A percentile compares a stretch with the other conserved stretches of the same genome.
These are phyloP conservation scores for Neurospora tetraspora DNA, from an alignment of 495 filamentous ascomycete species.

Conservation along the genomic window DNA sequence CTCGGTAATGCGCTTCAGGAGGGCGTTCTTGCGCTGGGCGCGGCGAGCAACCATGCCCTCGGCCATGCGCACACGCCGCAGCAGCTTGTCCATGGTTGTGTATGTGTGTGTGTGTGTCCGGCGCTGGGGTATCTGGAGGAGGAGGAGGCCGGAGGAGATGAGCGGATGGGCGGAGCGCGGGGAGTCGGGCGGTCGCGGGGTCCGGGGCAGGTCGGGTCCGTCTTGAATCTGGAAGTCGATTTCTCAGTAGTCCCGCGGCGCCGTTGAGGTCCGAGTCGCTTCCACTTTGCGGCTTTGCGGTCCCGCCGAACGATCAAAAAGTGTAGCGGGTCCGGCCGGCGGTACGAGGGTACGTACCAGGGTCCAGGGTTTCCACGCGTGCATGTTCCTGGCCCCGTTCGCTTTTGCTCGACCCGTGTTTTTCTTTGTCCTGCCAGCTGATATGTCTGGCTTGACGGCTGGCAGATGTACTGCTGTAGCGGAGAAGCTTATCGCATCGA, in stretches of 20 bases:
- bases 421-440: background rate
- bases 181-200: background rate
- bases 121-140: background rate
- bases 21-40: constrained; percentile 22
- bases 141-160: background rate
- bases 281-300: background rate
- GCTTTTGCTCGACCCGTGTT: too few species aligned
- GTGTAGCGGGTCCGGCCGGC: background rate
- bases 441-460: background rate
- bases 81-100: constrained; percentile 62
- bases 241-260: too few species aligned
- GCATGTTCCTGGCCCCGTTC: background rate
- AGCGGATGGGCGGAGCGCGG: background rate
- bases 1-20: constrained; percentile 22
- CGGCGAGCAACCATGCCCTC: constrained; percentile 50
- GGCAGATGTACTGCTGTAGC: background rate
- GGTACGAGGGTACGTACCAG: background rate
- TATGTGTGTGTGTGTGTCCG: constrained; percentile 2
- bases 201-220: background rate
- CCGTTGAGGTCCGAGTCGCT: background rate
- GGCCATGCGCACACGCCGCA: constrained; percentile 57
- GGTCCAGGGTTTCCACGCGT: background rate
- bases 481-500: background rate
- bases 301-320: background rate
- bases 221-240: background rate